Evolutionary conservation across 2,329 filamentous ascomycete species (phyloP), one percentile per base, ranked within the genome.

Genomic region (Penicillium sp.): DNA sequence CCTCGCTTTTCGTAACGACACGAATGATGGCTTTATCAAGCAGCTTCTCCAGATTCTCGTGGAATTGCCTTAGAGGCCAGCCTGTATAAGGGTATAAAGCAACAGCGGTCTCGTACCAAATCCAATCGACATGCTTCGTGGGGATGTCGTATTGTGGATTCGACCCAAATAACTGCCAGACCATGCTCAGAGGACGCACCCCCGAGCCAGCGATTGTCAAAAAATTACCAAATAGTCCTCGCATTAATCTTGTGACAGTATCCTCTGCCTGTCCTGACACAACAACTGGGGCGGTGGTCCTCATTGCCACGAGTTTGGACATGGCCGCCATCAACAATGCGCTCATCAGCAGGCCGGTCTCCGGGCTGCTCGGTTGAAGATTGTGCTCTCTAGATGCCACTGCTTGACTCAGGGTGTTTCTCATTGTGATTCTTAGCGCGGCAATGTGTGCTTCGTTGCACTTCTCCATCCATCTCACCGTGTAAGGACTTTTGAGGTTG

Each of bases 151-250:
- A 55, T 49, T 55, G 52, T 21, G 52, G 46, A 26, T 55, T 45
- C n/a, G 21, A 14, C 14, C 52, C 52, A 45, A 55, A 55, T 49
- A 55, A 30, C 35, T 55, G 52, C 52, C 52, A 55, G 46, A 55
- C 52, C 52, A 55, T 55, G 46, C 52, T 55, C 46, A 55, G 35
- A 26, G 52, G 52, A 55, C 46, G 52, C 33, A 55, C 52, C 3
- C 65, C 65, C 9, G 65, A 66, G 1, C 65, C 65, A 48, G 65
- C 65, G 23, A 58, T 66, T 20, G 65, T 67, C 52, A 66, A 45
- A 2, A 67, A 53, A 58, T 66, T 66, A 14, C 65, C 65, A 21
- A 67, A 67, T 1, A 66, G 56, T 18, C 65, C 65, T 21, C 64
- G 61, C 64, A 67, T 67, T 42, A 67, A 56, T 49, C 59, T 64